phyloP scores from a whole-genome alignment of 371 early-diverging fungal species.

The Syncephalis fuscata region DNA sequence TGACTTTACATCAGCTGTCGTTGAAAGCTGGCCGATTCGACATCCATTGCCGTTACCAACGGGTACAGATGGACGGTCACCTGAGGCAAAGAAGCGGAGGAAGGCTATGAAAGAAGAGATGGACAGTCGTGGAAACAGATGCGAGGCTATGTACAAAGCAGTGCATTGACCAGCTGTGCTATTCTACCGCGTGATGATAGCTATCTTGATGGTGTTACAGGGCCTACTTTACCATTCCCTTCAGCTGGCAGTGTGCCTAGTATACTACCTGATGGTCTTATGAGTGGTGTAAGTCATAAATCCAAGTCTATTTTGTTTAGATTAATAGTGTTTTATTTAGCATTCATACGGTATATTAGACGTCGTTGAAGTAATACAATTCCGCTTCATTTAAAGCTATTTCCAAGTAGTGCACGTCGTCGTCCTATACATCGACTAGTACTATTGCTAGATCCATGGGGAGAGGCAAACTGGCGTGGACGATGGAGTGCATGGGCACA shows the following conservation, averaged over 20 bases:
- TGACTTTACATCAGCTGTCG: constrained; percentile 21
- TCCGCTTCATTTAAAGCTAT: too few species aligned
- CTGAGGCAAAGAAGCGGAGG: not conserved
- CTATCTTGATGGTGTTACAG: constrained; percentile 1
- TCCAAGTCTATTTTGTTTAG: not conserved
- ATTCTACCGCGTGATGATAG: constrained; percentile 8
- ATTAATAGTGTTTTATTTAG: not conserved
- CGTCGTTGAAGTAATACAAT: constrained; percentile 7
- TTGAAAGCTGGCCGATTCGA: constrained; percentile 9
- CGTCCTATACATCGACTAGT: constrained; percentile 10
- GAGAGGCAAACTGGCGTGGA: constrained; percentile 17
- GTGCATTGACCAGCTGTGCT: constrained; percentile 18
- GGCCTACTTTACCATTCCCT: too few species aligned
- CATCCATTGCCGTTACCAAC: constrained; percentile 5
- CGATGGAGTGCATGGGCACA: constrained; percentile 20
- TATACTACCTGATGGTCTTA: constrained; percentile 7
- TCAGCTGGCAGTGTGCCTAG: too few species aligned
- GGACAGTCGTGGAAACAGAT: constrained; percentile 8
- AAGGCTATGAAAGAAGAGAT: constrained; percentile 1
- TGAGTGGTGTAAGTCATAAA: constrained; percentile 7
- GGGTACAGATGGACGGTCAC: not conserved
- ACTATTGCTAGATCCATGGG: constrained; percentile 30
- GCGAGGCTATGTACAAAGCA: constrained; percentile 2
- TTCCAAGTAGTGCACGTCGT: constrained; percentile 8
- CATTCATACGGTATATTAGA: constrained; percentile 16